A percentile compares a stretch with the other conserved stretches of the same genome.
Evolutionary conservation across 257 asterid species (phyloP).

Genomic region (Ilex aquifolium): DNA sequence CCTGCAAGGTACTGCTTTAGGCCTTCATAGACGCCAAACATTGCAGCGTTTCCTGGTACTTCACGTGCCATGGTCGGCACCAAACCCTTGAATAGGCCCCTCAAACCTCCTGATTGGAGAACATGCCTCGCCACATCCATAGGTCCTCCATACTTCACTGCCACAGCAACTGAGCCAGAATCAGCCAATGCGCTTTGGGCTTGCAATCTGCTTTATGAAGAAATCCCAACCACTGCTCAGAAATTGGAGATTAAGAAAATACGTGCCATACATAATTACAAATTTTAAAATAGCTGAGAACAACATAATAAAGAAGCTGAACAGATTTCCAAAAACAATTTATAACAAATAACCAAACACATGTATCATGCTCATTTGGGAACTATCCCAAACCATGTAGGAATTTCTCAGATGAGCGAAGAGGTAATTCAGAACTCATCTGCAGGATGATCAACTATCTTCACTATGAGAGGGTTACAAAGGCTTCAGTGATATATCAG

Average conservation of each 20-base stretch:
- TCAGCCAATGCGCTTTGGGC: conserved; percentile 65
- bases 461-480: too few species aligned
- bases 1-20: conserved; percentile 62
- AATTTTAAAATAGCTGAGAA: neutral
- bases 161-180: conserved; percentile 29
- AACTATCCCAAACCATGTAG: too few species aligned
- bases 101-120: conserved; percentile 48
- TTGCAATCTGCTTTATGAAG: conserved; percentile 50
- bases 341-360: too few species aligned
- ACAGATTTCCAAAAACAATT: too few species aligned
- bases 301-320: too few species aligned
- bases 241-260: neutral
- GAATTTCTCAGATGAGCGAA: too few species aligned
- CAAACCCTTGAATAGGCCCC: conserved; percentile 76
- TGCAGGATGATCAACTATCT: too few species aligned
- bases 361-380: too few species aligned
- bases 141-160: conserved; percentile 67
- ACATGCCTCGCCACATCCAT: conserved; percentile 80
- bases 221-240: neutral
- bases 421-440: too few species aligned
- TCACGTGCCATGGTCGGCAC: conserved; percentile 74
- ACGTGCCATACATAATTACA: neutral
- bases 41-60: conserved; percentile 76
- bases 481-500: too few species aligned
- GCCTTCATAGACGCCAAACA: conserved; percentile 85